These are phyloP conservation scores for Paxillus rubicundulus DNA, from an alignment of 768 basidiomycete species.

Conservation along the genomic window DNA sequence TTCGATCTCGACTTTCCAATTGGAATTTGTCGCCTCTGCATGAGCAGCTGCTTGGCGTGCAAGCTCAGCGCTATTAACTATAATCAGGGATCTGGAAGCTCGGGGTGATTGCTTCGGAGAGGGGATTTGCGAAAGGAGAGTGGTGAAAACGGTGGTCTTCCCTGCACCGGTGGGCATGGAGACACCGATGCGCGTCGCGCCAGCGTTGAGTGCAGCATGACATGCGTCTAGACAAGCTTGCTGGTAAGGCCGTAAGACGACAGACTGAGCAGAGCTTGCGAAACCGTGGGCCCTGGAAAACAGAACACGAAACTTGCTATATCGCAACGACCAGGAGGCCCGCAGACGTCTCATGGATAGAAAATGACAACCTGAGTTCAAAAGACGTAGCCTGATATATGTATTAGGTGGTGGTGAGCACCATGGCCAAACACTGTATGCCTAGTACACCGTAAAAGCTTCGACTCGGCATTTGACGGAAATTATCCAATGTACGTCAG, in stretches of 20 bases:
- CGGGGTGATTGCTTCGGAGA: slow-evolving; percentile 40
- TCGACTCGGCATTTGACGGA: too few relatives aligned
- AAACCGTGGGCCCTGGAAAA: slow-evolving; percentile 7
- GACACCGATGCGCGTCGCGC: slow-evolving; percentile 76
- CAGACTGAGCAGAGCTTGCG: slow-evolving; percentile 7
- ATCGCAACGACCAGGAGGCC: neutral
- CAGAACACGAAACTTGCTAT: neutral
- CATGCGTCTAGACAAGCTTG: slow-evolving; percentile 77
- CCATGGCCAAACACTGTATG: too few relatives aligned
- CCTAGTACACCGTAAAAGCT: too few relatives aligned
- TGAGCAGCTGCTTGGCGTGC: slow-evolving; percentile 83
- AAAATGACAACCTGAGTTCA: neutral
- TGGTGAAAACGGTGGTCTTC: slow-evolving; percentile 92
- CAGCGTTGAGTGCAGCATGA: slow-evolving; percentile 61
- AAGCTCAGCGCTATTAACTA: slow-evolving; percentile 89
- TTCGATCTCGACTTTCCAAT: slow-evolving; percentile 87
- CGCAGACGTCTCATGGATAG: slow-evolving; percentile 14
- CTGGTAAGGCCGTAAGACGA: slow-evolving; percentile 83
- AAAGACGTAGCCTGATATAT: neutral
- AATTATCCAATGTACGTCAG: too few relatives aligned
- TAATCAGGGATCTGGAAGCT: slow-evolving; percentile 66
- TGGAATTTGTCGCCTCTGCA: slow-evolving; percentile 61
- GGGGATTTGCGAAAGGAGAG: slow-evolving; percentile 65
- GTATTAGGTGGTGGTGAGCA: too few relatives aligned
- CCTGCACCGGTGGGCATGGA: slow-evolving; percentile 83